Conservation (phyloP, 306 rosid genomes). For the Nissolia schottii region DNA sequence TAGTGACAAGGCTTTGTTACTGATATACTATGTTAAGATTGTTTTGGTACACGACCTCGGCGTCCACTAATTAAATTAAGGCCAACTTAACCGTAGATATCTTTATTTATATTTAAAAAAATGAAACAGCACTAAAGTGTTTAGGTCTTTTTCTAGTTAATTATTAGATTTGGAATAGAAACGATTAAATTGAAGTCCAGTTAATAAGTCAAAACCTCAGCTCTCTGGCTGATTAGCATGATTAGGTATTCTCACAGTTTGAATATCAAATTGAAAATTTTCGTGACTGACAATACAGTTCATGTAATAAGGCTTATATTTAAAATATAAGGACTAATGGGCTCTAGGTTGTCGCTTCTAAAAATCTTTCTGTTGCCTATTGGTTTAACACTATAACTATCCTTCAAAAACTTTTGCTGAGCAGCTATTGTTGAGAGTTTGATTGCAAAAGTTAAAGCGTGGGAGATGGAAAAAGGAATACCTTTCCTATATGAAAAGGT, state of each 20-base stretch:
- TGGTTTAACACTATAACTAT: conserved; percentile 8
- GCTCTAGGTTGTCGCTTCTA: conserved; percentile 2
- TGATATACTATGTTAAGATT: too few relatives aligned
- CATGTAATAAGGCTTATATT: neutral
- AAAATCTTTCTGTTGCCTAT: neutral
- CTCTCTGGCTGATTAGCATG: neutral
- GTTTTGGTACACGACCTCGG: too few relatives aligned
- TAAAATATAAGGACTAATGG: neutral
- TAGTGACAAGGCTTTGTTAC: too few relatives aligned
- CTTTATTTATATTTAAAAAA: neutral
- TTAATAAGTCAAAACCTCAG: neutral
- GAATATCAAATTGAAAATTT: neutral
- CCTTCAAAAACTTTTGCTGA: conserved; percentile 15
- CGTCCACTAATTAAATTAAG: too few relatives aligned
- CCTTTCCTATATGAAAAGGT: conserved; percentile 92
- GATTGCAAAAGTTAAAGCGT: conserved; percentile 71
- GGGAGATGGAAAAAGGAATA: conserved; percentile 84
- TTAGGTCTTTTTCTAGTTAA: neutral
- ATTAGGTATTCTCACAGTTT: neutral
- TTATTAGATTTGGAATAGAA: neutral
- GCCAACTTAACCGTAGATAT: neutral
- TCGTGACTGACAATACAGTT: neutral
- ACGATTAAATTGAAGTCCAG: neutral
- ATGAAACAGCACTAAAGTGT: neutral
- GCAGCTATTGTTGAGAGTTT: conserved; percentile 68